A percentile compares a stretch with the other conserved stretches of the same genome.
These are phyloP conservation scores for Monilinia fructigena DNA, from an alignment of 2,329 filamentous ascomycete genomes.

Conservation along the genomic window DNA sequence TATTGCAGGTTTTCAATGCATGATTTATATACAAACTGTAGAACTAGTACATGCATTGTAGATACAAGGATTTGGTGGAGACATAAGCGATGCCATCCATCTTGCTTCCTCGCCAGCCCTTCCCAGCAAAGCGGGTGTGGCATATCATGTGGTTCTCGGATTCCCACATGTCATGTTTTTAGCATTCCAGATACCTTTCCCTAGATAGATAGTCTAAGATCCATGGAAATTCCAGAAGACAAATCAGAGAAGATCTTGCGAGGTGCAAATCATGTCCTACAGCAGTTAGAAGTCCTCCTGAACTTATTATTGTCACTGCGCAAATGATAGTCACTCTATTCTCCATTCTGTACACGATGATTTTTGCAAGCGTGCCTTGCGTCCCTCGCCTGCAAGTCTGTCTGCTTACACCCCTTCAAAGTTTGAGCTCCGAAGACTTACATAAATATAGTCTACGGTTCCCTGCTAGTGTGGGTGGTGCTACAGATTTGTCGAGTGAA, in stretches of 20 bases:
- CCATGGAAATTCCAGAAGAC: constrained; percentile 10
- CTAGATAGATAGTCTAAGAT: background rate
- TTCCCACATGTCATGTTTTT: background rate
- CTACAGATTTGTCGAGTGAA: background rate
- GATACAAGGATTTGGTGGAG: background rate
- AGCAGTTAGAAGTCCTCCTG: background rate
- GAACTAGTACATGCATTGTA: background rate
- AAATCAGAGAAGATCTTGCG: background rate
- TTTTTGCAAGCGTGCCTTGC: background rate
- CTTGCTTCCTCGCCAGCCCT: background rate
- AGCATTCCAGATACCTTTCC: background rate
- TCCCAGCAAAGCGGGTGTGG: constrained; percentile 18
- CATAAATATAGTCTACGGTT: background rate
- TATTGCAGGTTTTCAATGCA: constrained; percentile 4
- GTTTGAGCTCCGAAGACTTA: constrained; percentile 18
- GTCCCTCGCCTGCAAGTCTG: background rate
- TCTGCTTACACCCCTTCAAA: constrained; percentile 8
- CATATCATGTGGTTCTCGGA: constrained; percentile 9
- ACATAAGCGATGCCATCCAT: constrained; percentile 12
- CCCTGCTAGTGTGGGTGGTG: constrained; percentile 10
- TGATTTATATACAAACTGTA: background rate
- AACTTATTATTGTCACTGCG: background rate
- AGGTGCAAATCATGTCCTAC: background rate
- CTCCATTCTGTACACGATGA: background rate
- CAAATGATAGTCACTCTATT: background rate